Base-by-base conservation (phyloP, 352 stramenopile species). In the Phytophthora meadii region DNA sequence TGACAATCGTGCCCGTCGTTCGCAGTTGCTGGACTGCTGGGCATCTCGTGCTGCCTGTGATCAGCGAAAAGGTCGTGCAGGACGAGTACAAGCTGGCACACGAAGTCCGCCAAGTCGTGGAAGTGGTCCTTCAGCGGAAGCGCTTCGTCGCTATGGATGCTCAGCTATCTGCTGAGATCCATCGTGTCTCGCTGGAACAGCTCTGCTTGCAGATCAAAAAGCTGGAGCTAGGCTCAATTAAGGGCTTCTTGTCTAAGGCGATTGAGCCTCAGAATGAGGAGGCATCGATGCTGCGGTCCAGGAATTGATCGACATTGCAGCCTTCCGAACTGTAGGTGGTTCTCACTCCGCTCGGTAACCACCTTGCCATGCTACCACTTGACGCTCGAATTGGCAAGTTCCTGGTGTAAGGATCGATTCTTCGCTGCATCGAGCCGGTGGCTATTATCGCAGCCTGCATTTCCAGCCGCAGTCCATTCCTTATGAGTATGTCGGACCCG, bases 301-400 rank as follows among this genome's bases (percentile, higher is more conserved):
- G 15, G 88, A 98, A 39, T 82, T 99, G 10, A 69, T 95, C 5
- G 81, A 89, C 36, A 96, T 99, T 32, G 85, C 90, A 15, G 95
- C 93, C 24, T 94, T 98, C 58, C 64, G 78, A 55, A 63, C 39
- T 5, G 55, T 61, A 89, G 42, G 81, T 92, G 14, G 52, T 56
- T 15, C 69, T 99, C 28, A 99, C 97, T 42, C 92, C 97, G 12
- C 77, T 99, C 0, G 98, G 98, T 3, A 84, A 84, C 15, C 83
- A 93, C 59, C 71, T 95, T 57, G 84, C 82, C 4, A 92, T 91
- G 82, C 70, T 95, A 24, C 88, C 89, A 11, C 65, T 97, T 36
- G 88, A 97, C 52, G 89, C 89, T 17, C 89, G 88, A 15, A 91
- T 97, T 30, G 89, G 84, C 61, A 97, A 97, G 56, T 91, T 97